Evolutionary conservation across 495 filamentous ascomycete genomes (phyloP).

Genomic region (Aeminium ludgeri): DNA sequence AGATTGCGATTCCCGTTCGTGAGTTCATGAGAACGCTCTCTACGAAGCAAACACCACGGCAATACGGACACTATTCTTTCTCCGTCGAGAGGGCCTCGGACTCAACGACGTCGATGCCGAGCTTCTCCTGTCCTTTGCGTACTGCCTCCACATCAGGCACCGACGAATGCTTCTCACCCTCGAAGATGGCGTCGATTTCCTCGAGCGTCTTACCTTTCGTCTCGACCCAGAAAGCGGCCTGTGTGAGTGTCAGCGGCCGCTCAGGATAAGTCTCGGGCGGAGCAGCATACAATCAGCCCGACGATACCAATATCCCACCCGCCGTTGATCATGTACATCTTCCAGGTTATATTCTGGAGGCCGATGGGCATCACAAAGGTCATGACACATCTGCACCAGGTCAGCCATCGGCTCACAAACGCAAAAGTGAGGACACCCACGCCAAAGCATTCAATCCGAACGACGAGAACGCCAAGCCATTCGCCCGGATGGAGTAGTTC

Average conservation of each 20-base stretch:
- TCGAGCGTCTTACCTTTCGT: constrained; percentile 15
- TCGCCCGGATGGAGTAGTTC: constrained; percentile 20
- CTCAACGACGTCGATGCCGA: constrained; percentile 5
- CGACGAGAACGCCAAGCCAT: constrained; percentile 17
- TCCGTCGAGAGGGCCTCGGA: too few species aligned
- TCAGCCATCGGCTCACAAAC: constrained; percentile 1
- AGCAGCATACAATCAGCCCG: constrained; percentile 11
- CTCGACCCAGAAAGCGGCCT: constrained; percentile 12
- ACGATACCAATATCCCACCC: constrained; percentile 18
- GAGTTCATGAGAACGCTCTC: too few species aligned
- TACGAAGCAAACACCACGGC: too few species aligned
- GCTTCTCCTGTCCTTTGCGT: constrained; percentile 17
- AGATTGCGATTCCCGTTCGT: too few species aligned
- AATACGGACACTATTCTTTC: too few species aligned
- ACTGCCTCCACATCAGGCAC: constrained; percentile 30
- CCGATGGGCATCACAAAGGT: constrained; percentile 37
- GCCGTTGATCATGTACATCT: constrained; percentile 19
- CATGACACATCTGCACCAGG: constrained; percentile 23
- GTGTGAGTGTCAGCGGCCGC: not conserved
- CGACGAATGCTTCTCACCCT: constrained; percentile 29
- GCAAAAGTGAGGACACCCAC: constrained; percentile 14
- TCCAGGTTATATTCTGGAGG: constrained; percentile 18
- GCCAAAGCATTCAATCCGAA: constrained; percentile 31
- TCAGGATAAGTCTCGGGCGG: not conserved
- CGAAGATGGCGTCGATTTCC: constrained; percentile 18